Evolutionary conservation across 345 rosid species (phyloP), one percentile per base, ranked within the genome.

Genomic region (Litchi chinensis): DNA sequence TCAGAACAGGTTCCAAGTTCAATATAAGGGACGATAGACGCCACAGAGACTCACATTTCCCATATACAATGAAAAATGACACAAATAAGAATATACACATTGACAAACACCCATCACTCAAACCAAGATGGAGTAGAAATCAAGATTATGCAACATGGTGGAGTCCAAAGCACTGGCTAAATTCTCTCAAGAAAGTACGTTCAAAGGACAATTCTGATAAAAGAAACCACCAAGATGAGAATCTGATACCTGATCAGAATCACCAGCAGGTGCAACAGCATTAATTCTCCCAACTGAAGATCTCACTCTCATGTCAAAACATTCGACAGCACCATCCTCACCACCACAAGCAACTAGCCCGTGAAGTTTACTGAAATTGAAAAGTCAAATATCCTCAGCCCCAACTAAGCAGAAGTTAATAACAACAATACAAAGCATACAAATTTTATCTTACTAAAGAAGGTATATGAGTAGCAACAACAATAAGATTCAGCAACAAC

Each of bases 341-440:
- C 99, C 98, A 44, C 99, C 99, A 87, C 97, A 94, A 77, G 95
- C 99, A 83, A 96, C 91, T 76, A 96, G 80, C 66, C 99, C 99
- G 80, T 96, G 99, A 69, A 91, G 74, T 77, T 91, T 90, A 82
- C 99, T 94, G 85, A 79, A 78, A 86, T 83, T 24, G 22, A 18
- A 13, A 78, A 11, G 72, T 56, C 74, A 76, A 75, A 46, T 22
- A 37, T 28, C 22, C 59, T 74, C 77, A 85, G 32, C 65, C 62
- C 48, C 80, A 6, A 59, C 62, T 78, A 63, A 83, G 40, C 44
- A 80, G 79, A 70, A 22, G 43, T 43, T 11, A 70, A 76, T 50
- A 21, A 32, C 43, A 50, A 15, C 5, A 50, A 65, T 16, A 19
- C 44, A 44, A 59, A 65, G n/a, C 22, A 62, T 71, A 50, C 2